These are phyloP conservation scores for Thelephora aurantiotincta DNA, from an alignment of 768 basidiomycete species.

Conservation along the genomic window DNA sequence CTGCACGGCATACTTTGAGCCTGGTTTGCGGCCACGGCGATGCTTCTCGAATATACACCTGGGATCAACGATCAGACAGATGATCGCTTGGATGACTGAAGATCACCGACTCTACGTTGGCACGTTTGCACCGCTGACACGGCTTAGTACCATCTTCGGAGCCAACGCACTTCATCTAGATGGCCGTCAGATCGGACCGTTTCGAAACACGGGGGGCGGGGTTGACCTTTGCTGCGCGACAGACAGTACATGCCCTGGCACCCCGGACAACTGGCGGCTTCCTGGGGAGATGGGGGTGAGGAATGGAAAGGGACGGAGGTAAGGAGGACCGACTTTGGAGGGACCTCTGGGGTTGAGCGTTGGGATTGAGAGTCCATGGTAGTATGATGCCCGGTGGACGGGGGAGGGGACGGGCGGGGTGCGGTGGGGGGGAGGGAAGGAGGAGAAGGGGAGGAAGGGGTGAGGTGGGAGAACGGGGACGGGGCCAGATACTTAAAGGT, in stretches of 20 bases:
- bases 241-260: constrained; percentile 68
- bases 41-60: constrained; percentile 86
- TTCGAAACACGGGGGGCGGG: constrained; percentile 7
- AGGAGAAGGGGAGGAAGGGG: neutral
- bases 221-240: constrained; percentile 66
- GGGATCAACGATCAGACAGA: constrained; percentile 4
- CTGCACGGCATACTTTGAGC: constrained; percentile 53
- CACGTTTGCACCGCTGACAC: constrained; percentile 76
- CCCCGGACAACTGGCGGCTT: constrained; percentile 33
- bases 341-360: neutral
- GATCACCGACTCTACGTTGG: constrained; percentile 52
- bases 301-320: neutral
- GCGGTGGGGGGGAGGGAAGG: neutral
- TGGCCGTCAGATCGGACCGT: constrained; percentile 9
- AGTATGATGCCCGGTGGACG: neutral
- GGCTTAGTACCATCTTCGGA: constrained; percentile 72
- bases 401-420: neutral
- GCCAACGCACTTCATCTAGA: constrained; percentile 83
- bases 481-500: too few species aligned
- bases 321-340: neutral
- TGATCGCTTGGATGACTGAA: neutral
- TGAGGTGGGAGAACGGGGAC: neutral
- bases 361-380: neutral
- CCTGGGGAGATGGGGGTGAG: neutral
- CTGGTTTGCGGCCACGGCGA: constrained; percentile 76